These are phyloP conservation scores for Colletotrichum euphorbiae DNA, from an alignment of 2,329 filamentous ascomycete species.

Conservation along the genomic window DNA sequence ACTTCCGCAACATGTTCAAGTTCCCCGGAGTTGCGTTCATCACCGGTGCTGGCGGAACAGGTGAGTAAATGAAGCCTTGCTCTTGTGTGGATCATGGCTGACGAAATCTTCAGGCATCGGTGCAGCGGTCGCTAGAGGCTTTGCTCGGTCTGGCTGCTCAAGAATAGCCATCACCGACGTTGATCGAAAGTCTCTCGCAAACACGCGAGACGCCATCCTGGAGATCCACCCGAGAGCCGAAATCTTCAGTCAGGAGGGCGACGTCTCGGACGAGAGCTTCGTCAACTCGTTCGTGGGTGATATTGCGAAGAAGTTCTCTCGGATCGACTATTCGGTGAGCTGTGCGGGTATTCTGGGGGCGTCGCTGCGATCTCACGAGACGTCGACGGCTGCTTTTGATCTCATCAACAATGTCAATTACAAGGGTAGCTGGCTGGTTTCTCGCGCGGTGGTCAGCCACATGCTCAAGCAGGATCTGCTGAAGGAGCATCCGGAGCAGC, in stretches of 20 bases:
- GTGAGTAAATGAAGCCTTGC: slow-evolving; percentile 42
- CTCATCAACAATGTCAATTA: slow-evolving; percentile 67
- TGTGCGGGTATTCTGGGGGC: slow-evolving; percentile 65
- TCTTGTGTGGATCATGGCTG: not conserved
- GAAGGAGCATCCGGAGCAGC: slow-evolving; percentile 53
- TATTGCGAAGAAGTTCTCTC: slow-evolving; percentile 51
- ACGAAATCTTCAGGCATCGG: slow-evolving; percentile 60
- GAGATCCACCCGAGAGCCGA: slow-evolving; percentile 49
- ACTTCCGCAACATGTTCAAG: slow-evolving; percentile 25
- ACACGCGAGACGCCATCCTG: slow-evolving; percentile 49
- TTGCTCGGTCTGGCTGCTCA: slow-evolving; percentile 62
- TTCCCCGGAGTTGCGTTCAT: slow-evolving; percentile 60
- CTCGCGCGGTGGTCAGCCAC: slow-evolving; percentile 54
- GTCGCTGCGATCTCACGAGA: slow-evolving; percentile 57
- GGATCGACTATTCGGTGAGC: slow-evolving; percentile 68
- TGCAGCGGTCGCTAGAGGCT: slow-evolving; percentile 62
- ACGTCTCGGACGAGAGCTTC: slow-evolving; percentile 61
- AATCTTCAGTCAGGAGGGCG: slow-evolving; percentile 53
- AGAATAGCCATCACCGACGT: slow-evolving; percentile 67
- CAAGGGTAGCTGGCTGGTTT: slow-evolving; percentile 60
- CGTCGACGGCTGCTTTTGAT: slow-evolving; percentile 61
- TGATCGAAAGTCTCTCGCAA: slow-evolving; percentile 53
- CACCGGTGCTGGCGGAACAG: slow-evolving; percentile 61
- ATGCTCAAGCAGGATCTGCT: slow-evolving; percentile 61
- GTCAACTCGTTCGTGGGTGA: slow-evolving; percentile 52